Evolutionary conservation across 805 yeast species (phyloP).

Genomic region (Scheffersomyces stipitis): DNA sequence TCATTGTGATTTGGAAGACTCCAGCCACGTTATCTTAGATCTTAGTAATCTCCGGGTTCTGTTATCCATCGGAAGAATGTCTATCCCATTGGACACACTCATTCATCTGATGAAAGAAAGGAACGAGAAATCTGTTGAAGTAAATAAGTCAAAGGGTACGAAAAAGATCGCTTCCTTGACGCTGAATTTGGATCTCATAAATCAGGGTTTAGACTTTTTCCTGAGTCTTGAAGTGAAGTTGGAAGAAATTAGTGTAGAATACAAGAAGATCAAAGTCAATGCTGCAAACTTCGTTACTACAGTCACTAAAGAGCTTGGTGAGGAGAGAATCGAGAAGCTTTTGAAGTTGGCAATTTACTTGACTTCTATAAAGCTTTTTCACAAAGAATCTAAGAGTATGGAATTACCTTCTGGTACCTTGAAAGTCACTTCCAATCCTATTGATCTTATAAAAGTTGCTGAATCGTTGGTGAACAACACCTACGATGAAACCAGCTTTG

Average conservation of each 20-base stretch:
- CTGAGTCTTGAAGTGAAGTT: not conserved
- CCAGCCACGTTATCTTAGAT: constrained; percentile 7
- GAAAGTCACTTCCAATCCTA: constrained; percentile 19
- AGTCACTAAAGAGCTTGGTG: constrained; percentile 11
- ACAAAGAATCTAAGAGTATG: constrained; percentile 28
- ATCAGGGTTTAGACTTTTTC: not conserved
- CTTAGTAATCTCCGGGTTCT: constrained; percentile 14
- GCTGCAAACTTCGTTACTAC: constrained; percentile 21
- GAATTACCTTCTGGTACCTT: constrained; percentile 38
- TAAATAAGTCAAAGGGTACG: not conserved
- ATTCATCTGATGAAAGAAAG: not conserved
- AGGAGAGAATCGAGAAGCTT: constrained; percentile 3
- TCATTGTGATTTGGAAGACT: constrained; percentile 10
- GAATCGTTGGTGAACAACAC: constrained; percentile 10
- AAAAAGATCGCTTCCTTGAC: not conserved
- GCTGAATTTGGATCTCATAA: not conserved
- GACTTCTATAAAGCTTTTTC: constrained; percentile 28
- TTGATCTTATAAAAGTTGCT: constrained; percentile 20
- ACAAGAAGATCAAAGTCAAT: constrained; percentile 14
- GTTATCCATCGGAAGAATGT: constrained; percentile 8
- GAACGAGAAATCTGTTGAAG: not conserved
- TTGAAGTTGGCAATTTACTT: constrained; percentile 17
- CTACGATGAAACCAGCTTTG: constrained; percentile 6
- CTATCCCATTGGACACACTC: constrained; percentile 5
- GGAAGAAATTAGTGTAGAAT: constrained; percentile 25